Conservation (phyloP, 106 monocot species). For the Dendrobium nobile region DNA sequence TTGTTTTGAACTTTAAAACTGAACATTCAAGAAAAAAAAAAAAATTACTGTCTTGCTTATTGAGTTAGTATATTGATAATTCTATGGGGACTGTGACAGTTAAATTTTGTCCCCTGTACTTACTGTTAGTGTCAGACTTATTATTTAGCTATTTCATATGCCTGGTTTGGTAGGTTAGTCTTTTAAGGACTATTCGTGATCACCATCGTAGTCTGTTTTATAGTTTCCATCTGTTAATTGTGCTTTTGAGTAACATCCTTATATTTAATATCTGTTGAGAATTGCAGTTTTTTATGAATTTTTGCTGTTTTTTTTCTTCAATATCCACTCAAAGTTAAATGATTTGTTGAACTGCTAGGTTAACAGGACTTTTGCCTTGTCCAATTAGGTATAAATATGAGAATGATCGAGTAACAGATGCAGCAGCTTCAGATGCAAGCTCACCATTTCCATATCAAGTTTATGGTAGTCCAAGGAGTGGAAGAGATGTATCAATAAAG, state of each 20-base stretch:
- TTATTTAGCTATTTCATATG: background rate
- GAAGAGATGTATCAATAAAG: slow-evolving; percentile 43
- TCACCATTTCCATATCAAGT: slow-evolving; percentile 89
- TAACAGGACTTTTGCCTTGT: slow-evolving; percentile 5
- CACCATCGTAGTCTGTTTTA: background rate
- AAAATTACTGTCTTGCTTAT: background rate
- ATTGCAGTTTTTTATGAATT: background rate
- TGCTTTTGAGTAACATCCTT: background rate
- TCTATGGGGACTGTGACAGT: background rate
- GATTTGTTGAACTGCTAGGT: background rate
- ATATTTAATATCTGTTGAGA: background rate
- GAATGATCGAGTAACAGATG: slow-evolving; percentile 77
- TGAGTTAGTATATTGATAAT: background rate
- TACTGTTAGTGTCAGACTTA: background rate
- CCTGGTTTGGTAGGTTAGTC: background rate
- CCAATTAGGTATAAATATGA: slow-evolving; percentile 81
- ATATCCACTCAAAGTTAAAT: background rate
- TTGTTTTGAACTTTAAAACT: background rate
- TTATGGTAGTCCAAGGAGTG: slow-evolving; percentile 63
- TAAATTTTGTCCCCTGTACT: background rate
- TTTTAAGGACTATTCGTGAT: background rate
- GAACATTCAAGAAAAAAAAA: background rate
- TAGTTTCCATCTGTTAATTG: background rate
- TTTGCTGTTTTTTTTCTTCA: background rate
- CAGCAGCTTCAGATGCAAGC: slow-evolving; percentile 61